Percentiles rank a stretch among this genome's conserved stretches.
phyloP scores from a whole-genome alignment of 768 basidiomycete species.

The Cytidiella melzeri region DNA sequence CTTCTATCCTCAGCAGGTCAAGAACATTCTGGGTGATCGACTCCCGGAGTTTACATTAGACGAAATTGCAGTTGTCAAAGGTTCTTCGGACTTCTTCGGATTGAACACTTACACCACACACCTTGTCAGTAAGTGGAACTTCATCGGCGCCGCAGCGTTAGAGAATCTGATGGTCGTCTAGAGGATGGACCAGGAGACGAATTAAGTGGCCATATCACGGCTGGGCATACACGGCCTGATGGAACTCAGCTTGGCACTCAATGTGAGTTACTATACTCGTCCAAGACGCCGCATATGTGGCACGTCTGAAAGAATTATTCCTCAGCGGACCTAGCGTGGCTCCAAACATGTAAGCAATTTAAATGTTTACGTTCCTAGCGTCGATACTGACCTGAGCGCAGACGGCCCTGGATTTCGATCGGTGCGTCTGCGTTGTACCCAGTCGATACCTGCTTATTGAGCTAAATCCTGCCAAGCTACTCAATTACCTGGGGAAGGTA shows the following conservation, averaged over 20 bases:
- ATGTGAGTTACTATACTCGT: slow-evolving; percentile 28
- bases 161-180: slow-evolving; percentile 18
- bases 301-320: neutral
- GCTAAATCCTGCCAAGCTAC: too few species aligned
- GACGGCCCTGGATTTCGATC: slow-evolving; percentile 33
- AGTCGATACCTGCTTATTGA: neutral
- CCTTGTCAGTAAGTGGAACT: slow-evolving; percentile 41
- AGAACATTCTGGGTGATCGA: slow-evolving; percentile 49
- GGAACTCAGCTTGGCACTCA: slow-evolving; percentile 59
- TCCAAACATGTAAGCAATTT: slow-evolving; percentile 32
- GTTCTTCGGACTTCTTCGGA: slow-evolving; percentile 66
- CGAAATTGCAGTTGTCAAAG: slow-evolving; percentile 50
- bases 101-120: slow-evolving; percentile 71
- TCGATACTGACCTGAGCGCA: slow-evolving; percentile 5
- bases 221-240: slow-evolving; percentile 58
- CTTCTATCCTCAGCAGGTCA: slow-evolving; percentile 55
- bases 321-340: slow-evolving; percentile 31
- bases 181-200: slow-evolving; percentile 57
- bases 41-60: slow-evolving; percentile 52
- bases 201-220: slow-evolving; percentile 54
- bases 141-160: neutral
- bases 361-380: too few species aligned
- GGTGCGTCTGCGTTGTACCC: slow-evolving; percentile 16
- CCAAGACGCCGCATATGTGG: neutral
- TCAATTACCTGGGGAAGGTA: slow-evolving; percentile 37